A percentile compares a stretch with the other conserved stretches of the same genome.
These are phyloP conservation scores for Kokia cookei DNA, from an alignment of 441 rosid species.

Conservation along the genomic window DNA sequence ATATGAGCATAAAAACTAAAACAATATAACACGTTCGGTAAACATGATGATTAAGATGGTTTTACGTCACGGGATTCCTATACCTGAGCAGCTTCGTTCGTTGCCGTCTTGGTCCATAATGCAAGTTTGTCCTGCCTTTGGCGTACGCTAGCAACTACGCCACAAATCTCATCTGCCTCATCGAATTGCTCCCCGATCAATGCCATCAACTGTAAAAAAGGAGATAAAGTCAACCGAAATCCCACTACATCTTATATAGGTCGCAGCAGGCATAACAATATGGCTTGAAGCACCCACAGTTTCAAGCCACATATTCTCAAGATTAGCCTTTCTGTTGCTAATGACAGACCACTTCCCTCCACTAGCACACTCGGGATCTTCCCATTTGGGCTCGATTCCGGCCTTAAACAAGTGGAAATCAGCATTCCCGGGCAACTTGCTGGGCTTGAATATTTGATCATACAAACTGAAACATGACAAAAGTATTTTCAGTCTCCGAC, in stretches of 20 bases:
- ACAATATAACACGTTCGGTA: neutral
- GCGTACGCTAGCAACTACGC: constrained; percentile 67
- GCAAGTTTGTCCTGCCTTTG: constrained; percentile 58
- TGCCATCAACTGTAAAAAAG: constrained; percentile 48
- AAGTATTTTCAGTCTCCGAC: neutral
- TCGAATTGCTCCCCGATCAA: constrained; percentile 72
- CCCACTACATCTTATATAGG: neutral
- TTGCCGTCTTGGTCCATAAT: constrained; percentile 60
- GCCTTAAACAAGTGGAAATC: constrained; percentile 64
- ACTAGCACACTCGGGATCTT: constrained; percentile 66
- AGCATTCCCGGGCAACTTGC: constrained; percentile 37
- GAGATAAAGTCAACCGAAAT: neutral
- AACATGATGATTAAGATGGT: neutral
- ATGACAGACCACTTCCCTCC: constrained; percentile 70
- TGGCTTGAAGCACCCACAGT: constrained; percentile 27
- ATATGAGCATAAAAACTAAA: neutral
- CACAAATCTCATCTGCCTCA: constrained; percentile 66
- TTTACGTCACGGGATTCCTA: neutral
- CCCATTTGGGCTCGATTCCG: constrained; percentile 78
- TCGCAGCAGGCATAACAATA: neutral
- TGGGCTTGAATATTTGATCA: constrained; percentile 67
- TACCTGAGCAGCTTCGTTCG: constrained; percentile 71
- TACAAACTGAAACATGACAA: constrained; percentile 48
- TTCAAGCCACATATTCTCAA: constrained; percentile 51
- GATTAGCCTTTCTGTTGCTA: constrained; percentile 28